These are phyloP conservation scores for Rhododendron mucronatum DNA, from an alignment of 148 eudicot genomes.

Conservation along the genomic window DNA sequence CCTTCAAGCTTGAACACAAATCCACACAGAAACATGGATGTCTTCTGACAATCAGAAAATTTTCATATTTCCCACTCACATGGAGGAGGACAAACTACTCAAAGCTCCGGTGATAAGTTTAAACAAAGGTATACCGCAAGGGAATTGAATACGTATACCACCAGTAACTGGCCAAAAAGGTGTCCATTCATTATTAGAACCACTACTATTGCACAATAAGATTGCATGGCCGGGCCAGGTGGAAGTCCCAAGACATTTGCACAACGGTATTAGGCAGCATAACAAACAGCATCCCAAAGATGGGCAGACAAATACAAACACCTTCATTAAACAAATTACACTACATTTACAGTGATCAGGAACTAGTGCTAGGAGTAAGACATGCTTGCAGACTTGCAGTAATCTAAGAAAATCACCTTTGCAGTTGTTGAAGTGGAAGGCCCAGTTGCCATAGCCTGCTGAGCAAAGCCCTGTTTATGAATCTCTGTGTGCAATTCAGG, in stretches of 20 bases:
- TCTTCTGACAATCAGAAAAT: not conserved
- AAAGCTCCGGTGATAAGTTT: not conserved
- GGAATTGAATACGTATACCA: not conserved
- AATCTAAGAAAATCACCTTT: conserved; percentile 31
- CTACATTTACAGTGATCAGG: not conserved
- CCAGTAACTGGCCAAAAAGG: not conserved
- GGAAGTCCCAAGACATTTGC: not conserved
- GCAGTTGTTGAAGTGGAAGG: conserved; percentile 40
- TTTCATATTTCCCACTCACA: not conserved
- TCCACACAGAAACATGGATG: not conserved
- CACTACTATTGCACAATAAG: not conserved
- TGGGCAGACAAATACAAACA: not conserved
- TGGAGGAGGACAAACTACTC: not conserved
- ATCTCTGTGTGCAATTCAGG: conserved; percentile 50
- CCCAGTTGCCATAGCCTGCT: conserved; percentile 33
- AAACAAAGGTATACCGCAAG: not conserved
- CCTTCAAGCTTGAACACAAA: not conserved
- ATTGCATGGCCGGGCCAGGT: not conserved
- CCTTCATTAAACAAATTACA: not conserved
- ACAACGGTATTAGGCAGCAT: not conserved
- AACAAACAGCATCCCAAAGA: not conserved
- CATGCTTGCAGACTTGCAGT: not conserved
- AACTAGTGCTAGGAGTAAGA: not conserved
- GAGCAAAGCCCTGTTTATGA: conserved; percentile 39
- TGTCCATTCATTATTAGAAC: not conserved